Conservation (phyloP, 176 grass and related monocot species). For the maize (Zea mays) region DNA sequence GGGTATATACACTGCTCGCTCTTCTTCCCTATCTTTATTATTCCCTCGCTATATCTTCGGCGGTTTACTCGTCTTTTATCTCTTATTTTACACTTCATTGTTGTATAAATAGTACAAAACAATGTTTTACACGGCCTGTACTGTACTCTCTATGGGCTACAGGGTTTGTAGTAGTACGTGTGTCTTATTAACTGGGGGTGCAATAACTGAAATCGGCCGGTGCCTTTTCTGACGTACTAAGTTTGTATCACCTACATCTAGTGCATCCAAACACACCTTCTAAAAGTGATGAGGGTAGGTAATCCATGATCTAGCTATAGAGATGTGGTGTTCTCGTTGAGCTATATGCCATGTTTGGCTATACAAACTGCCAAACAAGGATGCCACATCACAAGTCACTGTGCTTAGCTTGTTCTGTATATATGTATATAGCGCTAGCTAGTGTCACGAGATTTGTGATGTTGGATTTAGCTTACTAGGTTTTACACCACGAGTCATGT, state of each 20-base stretch:
- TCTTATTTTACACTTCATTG: too few species aligned
- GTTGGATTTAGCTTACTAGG: too few species aligned
- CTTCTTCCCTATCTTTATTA: background rate
- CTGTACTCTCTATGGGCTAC: background rate
- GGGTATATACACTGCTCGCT: slow-evolving; percentile 35
- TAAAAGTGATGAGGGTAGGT: background rate
- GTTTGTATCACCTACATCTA: background rate
- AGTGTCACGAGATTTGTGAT: background rate
- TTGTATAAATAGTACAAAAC: too few species aligned
- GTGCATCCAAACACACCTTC: background rate
- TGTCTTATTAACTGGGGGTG: background rate
- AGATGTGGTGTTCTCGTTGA: background rate
- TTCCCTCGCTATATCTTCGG: too few species aligned
- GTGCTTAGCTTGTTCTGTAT: background rate
- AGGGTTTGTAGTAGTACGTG: background rate
- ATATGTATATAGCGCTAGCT: background rate
- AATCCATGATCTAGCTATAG: background rate
- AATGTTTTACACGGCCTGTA: too few species aligned
- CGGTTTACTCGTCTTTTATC: too few species aligned
- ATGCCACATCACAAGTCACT: background rate
- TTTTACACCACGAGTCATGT: too few species aligned
- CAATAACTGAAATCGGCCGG: background rate
- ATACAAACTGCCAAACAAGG: background rate
- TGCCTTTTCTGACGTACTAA: background rate
- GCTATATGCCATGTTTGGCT: background rate